Evolutionary conservation across 441 rosid species (phyloP), one percentile per base, ranked within the genome.

Genomic region (Corymbia calophylla): DNA sequence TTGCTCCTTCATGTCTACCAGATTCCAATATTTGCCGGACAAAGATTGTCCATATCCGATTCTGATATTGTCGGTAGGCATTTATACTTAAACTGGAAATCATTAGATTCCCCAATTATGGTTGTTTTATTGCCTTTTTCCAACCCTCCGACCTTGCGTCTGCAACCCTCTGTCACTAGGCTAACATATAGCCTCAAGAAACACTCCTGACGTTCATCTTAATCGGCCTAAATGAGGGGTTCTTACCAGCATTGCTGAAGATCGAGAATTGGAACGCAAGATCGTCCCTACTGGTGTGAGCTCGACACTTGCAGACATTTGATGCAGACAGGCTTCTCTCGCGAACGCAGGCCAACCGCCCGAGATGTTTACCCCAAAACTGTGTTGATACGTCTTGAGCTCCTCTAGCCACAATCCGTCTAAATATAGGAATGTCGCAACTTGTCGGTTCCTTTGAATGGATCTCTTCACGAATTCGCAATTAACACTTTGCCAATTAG

Each of bases 81-180:
- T 55, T 19, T 55, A 19, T 55, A 19, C 58, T 19, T 55, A 21
- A 55, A 55, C 11, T 19, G 60, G 8, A 55, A 55, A 55, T 55
- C 60, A 8, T 55, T 55, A 19, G 60, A 55, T 55, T 19, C 0
- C 27, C 21, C 19, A 55, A 19, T 1, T 55, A 19, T 19, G 27
- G 2, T 55, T 39, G 44, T 55, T 8, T 55, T 8, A 55, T 9
- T 55, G 58, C 58, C 58, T 7, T 8, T 55, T 55, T 55, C 58
- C 58, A 55, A 55, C 58, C 25, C 11, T 55, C 10, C 2, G 10
- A 19, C 58, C 25, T 55, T 55, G 58, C 19, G 25, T 55, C 1
- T 55, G 1, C 58, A 19, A 0, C 25, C 25, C 58, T 55, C 2
- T 8, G 0, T 19, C 58, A 55, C 1, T 55, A 19, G 25, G 25